These are phyloP conservation scores for Ophiostoma ips DNA, from an alignment of 2,329 filamentous ascomycete genomes.

Conservation along the genomic window DNA sequence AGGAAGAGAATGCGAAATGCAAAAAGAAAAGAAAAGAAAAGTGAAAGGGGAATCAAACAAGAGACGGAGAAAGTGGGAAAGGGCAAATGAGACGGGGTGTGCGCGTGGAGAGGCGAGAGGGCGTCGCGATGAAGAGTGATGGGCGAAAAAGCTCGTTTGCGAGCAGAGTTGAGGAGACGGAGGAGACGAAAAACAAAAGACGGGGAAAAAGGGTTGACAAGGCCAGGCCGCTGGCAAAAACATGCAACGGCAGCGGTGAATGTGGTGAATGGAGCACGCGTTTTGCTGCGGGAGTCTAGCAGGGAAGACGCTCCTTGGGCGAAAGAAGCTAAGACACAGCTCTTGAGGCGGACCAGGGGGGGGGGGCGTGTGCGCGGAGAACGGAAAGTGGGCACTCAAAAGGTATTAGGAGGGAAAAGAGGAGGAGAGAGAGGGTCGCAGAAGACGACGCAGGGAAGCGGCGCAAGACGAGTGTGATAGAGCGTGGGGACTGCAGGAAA, in stretches of 20 bases:
- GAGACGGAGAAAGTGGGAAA: not conserved
- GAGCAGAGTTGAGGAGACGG: not conserved
- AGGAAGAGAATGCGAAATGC: too few relatives aligned
- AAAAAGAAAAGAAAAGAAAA: too few relatives aligned
- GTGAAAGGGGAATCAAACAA: not conserved
- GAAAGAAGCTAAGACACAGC: not conserved
- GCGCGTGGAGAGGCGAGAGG: too few relatives aligned
- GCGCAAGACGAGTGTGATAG: not conserved
- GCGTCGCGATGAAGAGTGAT: not conserved
- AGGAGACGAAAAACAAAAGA: not conserved
- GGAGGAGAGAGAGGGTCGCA: not conserved
- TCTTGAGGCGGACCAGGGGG: not conserved
- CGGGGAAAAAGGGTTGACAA: not conserved
- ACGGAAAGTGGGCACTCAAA: not conserved
- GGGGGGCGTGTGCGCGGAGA: not conserved
- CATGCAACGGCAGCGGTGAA: conserved; percentile 1
- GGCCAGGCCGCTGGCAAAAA: not conserved
- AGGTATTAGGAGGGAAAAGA: not conserved
- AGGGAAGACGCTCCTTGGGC: not conserved
- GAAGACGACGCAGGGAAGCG: too few relatives aligned
- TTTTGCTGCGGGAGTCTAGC: not conserved
- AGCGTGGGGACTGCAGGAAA: not conserved
- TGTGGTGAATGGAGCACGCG: not conserved
- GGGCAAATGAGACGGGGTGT: not conserved
- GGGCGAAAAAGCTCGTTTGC: not conserved